phyloP scores from a whole-genome alignment of 2,329 filamentous ascomycete species.

The Trichoderma lentiforme region DNA sequence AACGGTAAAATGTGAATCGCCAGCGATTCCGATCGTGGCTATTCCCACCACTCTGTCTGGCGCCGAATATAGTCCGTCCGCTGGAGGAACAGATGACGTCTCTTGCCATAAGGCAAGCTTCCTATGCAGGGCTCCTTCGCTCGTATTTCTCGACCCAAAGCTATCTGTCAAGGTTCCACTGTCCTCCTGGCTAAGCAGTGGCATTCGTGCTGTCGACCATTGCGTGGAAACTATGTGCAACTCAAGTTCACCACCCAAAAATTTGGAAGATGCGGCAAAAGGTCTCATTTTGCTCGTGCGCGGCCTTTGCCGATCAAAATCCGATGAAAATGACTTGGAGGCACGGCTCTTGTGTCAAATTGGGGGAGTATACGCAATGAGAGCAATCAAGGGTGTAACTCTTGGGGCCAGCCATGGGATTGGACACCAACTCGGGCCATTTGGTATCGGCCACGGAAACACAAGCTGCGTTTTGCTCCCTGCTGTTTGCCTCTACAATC shows the following conservation, averaged over 20 bases:
- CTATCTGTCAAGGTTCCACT: neutral
- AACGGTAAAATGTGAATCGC: neutral
- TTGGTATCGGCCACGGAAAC: neutral
- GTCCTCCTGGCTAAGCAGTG: neutral
- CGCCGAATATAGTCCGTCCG: neutral
- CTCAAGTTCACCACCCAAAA: neutral
- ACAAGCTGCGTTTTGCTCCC: neutral
- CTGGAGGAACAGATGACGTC: neutral
- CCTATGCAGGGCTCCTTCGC: neutral
- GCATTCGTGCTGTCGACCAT: neutral
- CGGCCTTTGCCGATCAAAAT: neutral
- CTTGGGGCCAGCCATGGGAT: neutral
- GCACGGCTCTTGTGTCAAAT: neutral
- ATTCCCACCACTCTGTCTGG: neutral
- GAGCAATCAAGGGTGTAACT: neutral
- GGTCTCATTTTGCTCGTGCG: neutral
- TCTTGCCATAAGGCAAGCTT: neutral
- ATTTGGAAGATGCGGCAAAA: neutral
- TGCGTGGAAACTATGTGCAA: neutral
- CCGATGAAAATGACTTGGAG: neutral
- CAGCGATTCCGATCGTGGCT: neutral
- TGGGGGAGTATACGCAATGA: neutral
- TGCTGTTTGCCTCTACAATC: neutral
- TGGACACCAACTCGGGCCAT: neutral
- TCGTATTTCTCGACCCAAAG: neutral